These are phyloP conservation scores for Mesembryanthemum crystallinum DNA, from an alignment of 148 eudicot genomes.

Conservation along the genomic window DNA sequence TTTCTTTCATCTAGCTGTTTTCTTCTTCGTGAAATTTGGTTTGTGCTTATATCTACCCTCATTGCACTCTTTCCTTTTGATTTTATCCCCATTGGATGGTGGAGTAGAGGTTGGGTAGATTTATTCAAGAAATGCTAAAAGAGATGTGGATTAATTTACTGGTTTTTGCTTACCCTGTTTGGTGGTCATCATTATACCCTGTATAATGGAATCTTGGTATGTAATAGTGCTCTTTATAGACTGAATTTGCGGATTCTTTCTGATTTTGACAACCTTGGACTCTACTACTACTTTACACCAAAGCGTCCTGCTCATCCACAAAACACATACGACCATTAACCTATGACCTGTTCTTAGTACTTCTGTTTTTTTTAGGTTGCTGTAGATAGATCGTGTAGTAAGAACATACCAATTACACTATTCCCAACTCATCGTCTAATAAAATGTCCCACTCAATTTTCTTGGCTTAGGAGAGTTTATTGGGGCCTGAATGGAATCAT, in stretches of 20 bases:
- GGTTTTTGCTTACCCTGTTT: constrained; percentile 1
- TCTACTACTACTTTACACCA: constrained; percentile 2
- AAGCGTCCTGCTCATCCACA: background rate
- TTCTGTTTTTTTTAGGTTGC: background rate
- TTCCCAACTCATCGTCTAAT: background rate
- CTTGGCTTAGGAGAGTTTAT: constrained; percentile 51
- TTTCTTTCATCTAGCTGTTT: background rate
- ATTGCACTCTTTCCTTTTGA: background rate
- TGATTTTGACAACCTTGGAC: background rate
- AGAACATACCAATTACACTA: background rate
- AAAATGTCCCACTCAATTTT: background rate
- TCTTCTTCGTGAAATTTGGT: background rate
- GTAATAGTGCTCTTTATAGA: background rate
- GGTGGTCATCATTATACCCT: background rate
- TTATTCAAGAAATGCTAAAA: background rate
- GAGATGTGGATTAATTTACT: background rate
- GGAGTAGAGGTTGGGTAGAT: background rate
- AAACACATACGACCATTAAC: background rate
- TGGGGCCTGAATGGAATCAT: constrained; percentile 62
- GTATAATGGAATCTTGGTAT: background rate
- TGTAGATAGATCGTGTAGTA: background rate
- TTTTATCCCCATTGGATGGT: background rate
- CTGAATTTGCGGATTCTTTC: background rate
- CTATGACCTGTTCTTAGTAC: background rate
- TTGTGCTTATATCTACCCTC: background rate